A percentile compares a stretch with the other conserved stretches of the same genome.
Evolutionary conservation across 257 asterid species (phyloP).

Genomic region (Solanum paucissectum): DNA sequence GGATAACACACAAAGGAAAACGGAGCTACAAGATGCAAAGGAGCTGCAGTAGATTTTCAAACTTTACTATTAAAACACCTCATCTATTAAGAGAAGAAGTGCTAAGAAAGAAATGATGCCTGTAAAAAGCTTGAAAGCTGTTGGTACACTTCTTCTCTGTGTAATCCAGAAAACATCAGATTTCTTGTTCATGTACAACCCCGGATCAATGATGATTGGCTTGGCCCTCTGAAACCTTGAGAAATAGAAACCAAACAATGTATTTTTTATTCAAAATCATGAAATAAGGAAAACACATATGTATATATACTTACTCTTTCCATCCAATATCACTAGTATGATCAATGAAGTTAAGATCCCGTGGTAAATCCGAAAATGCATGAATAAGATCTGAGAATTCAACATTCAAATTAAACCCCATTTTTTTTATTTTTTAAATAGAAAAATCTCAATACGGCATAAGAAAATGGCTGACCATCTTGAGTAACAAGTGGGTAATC

Average conservation of each 20-base stretch:
- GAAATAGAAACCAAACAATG: background rate
- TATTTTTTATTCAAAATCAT: background rate
- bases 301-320: slow-evolving; percentile 66
- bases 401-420: background rate
- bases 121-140: slow-evolving; percentile 62
- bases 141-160: slow-evolving; percentile 35
- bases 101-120: slow-evolving; percentile 4
- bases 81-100: background rate
- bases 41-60: background rate
- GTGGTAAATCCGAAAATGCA: slow-evolving; percentile 60
- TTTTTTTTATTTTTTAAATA: too few species aligned
- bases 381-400: slow-evolving; percentile 63
- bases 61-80: background rate
- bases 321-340: slow-evolving; percentile 56
- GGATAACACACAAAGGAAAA: background rate
- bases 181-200: slow-evolving; percentile 72
- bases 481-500: slow-evolving; percentile 1
- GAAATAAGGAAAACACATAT: too few species aligned
- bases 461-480: background rate
- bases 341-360: slow-evolving; percentile 68
- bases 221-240: slow-evolving; percentile 83
- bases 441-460: background rate
- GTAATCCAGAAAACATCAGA: slow-evolving; percentile 90
- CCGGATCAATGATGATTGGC: slow-evolving; percentile 80
- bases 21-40: background rate